Evolutionary conservation across 441 rosid genomes (phyloP).

Genomic region (Kokia cookei): DNA sequence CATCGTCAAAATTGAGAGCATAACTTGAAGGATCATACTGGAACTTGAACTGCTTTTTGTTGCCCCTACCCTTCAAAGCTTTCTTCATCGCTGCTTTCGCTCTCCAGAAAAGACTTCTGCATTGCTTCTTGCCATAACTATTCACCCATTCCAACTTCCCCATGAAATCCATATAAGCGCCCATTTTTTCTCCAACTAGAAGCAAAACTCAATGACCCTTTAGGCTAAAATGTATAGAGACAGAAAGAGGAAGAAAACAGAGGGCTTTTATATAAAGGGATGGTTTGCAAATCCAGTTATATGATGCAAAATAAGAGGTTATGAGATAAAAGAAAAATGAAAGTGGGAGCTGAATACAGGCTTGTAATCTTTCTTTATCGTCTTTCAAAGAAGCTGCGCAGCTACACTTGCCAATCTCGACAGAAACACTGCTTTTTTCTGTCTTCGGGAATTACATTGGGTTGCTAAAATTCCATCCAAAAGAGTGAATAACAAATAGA

Average conservation of each 20-base stretch:
- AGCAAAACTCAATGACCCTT: background rate
- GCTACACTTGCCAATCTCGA: constrained; percentile 20
- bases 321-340: no score
- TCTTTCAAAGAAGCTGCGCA: constrained; percentile 33
- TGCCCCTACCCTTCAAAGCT: constrained; percentile 29
- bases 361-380: constrained; percentile 15
- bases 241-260: background rate
- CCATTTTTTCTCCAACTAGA: background rate
- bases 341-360: background rate
- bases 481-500: background rate
- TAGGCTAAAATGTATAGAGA: background rate
- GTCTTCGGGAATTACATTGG: constrained; percentile 27
- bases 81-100: constrained; percentile 52
- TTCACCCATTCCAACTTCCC: constrained; percentile 35
- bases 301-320: no score
- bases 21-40: constrained; percentile 95
- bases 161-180: constrained; percentile 23
- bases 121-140: constrained; percentile 35
- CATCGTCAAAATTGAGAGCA: constrained; percentile 90
- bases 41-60: constrained; percentile 41
- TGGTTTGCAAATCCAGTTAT: background rate
- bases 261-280: background rate
- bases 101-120: constrained; percentile 46
- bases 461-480: constrained; percentile 51
- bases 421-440: constrained; percentile 13